Evolutionary conservation across 331 rosid species (phyloP), one percentile per base, ranked within the genome.

Genomic region (Arachis monticola): DNA sequence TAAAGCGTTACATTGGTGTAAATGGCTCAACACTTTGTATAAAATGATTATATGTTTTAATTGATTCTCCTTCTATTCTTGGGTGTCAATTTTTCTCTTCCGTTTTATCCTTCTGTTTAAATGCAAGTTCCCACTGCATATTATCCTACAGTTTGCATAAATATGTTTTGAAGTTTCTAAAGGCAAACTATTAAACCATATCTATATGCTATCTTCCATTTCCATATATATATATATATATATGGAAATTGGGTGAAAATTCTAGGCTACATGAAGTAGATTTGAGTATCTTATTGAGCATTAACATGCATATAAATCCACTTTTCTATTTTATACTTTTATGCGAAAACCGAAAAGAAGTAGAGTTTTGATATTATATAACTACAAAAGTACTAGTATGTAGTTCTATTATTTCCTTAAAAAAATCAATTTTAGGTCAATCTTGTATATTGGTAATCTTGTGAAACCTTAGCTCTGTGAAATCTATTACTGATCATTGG

Each of bases 401-500:
- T 35, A 35, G 40, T 35, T 35, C 38, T 67, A 10, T 5, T 51
- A 8, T 69, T 10, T 67, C 46, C 52, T 68, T 27, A 52, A 32
- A 52, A 51, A 45, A 51, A 17, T 17, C 22, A 67, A 17, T 10
- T 42, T 73, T 41, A 60, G 42, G 8, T 46, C 61, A 10, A 69
- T 44, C 60, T 60, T 74, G 69, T 71, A 46, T 47, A 46, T 56
- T 56, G 31, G 56, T 38, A 40, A 55, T 38, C 1, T 12, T 44
- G 62, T 69, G 68, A 69, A 32, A 69, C 22, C 65, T 69, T 47
- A 69, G 40, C 69, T 55, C 30, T 72, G 5, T 75, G 57, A 67
- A 66, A 41, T 75, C 32, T 83, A 63, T 67, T 79, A 72, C 47
- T 46, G 42, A 6, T 31, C 77, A 32, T 32, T 46, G 31, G 57